phyloP scores from a whole-genome alignment of 106 monocot genomes.

The Acorus gramineus region DNA sequence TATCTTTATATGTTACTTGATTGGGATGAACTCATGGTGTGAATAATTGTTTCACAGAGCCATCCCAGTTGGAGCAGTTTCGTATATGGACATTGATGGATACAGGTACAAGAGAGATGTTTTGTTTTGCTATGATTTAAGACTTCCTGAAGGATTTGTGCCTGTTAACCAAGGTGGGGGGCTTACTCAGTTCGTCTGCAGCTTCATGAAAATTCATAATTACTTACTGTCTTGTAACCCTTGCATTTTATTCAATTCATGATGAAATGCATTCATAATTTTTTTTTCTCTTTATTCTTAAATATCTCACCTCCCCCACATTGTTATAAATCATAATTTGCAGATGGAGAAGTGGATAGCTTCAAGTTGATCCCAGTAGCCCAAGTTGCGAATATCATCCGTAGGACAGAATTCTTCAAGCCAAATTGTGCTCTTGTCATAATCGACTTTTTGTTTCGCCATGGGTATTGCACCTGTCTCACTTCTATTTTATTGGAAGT shows the following conservation, averaged over 20 bases:
- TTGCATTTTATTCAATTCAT: background rate
- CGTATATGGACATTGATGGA: conserved; percentile 75
- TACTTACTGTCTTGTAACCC: too few species aligned
- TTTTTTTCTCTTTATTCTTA: background rate
- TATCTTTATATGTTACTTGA: too few species aligned
- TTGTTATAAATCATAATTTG: background rate
- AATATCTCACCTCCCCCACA: background rate
- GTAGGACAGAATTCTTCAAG: conserved; percentile 72
- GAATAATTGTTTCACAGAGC: conserved; percentile 27
- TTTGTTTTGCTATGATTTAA: conserved; percentile 87
- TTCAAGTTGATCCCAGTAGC: conserved; percentile 56
- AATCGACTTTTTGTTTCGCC: conserved; percentile 85
- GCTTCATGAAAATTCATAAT: too few species aligned
- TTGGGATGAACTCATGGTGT: too few species aligned
- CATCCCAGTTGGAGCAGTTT: conserved; percentile 71
- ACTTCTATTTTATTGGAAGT: background rate
- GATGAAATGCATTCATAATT: conserved; percentile 49
- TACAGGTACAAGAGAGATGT: conserved; percentile 76
- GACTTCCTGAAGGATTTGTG: conserved; percentile 65
- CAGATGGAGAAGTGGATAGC: conserved; percentile 97
- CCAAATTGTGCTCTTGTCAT: conserved; percentile 83
- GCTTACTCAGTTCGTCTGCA: too few species aligned
- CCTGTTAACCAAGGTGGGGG: conserved; percentile 9
- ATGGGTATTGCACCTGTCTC: conserved; percentile 43
- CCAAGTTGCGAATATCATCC: conserved; percentile 69